Base-by-base conservation (phyloP, 148 eudicot species). In the Salicornia ramosissima region DNA sequence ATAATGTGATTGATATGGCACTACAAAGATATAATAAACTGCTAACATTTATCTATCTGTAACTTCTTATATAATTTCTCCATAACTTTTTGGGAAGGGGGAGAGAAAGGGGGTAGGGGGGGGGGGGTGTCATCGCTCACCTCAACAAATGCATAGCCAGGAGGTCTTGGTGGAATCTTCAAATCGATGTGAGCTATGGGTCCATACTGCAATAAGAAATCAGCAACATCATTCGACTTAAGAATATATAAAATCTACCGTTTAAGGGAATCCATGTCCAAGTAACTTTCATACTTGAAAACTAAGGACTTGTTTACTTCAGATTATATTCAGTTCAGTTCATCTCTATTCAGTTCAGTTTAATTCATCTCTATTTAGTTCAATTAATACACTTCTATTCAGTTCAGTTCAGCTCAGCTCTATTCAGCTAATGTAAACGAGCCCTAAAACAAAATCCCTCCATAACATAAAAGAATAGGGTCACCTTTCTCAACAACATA, bases 71-170 rank as follows among this genome's bases (percentile, higher is more conserved):
- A 33, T 31, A 31, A 40, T 39, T 18, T n/a, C n/a, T n/a, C n/a
- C n/a, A n/a, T n/a, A n/a, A n/a, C n/a, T n/a, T n/a, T n/a, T n/a
- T n/a, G n/a, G n/a, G n/a, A n/a, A n/a, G n/a, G n/a, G 15, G 49
- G 30, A 64, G 42, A 1, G 28, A 75, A 63, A 36, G 40, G n/a
- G n/a, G n/a, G n/a, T n/a, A n/a, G n/a, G n/a, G n/a, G n/a, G n/a
- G n/a, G n/a, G 15, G 49, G 30, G 56, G 42, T 0, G 28, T 73
- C 58, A 36, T 4, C 40, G 40, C 76, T 73, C 71, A 88, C 98
- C 96, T 94, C 97, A 79, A 94, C 96, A 84, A 94, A 94, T 11
- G 97, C 96, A 84, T 94, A 94, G 57, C 98, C 96, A 53, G 98
- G 98, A 65, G 98, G 98, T 72, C 98, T 85, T 64, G 98, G 98